phyloP scores from a whole-genome alignment of 1,284 basidiomycete species.

The Ustilago loliicola region DNA sequence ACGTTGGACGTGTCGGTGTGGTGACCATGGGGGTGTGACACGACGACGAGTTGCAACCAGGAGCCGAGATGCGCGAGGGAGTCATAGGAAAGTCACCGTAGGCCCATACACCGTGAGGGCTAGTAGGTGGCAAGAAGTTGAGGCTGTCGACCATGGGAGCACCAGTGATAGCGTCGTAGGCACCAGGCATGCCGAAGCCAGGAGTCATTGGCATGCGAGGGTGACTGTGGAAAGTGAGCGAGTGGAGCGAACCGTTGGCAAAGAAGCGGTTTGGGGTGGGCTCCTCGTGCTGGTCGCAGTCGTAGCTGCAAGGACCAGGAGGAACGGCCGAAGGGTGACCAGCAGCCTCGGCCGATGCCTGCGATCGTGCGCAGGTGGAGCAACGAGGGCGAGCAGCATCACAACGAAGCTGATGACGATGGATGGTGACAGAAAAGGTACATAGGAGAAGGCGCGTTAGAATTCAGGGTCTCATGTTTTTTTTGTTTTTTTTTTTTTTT shows the following conservation, averaged over 20 bases:
- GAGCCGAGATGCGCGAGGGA: conserved; percentile 40
- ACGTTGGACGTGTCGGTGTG: conserved; percentile 40
- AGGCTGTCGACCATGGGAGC: conserved; percentile 46
- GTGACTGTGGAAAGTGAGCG: conserved; percentile 57
- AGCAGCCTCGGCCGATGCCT: conserved; percentile 56
- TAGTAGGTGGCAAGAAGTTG: conserved; percentile 47
- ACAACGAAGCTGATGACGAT: conserved; percentile 51
- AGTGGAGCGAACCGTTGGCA: conserved; percentile 53
- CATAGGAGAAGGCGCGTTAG: conserved; percentile 17
- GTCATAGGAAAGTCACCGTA: conserved; percentile 53
- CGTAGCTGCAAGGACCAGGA: conserved; percentile 48
- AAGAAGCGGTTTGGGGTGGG: conserved; percentile 49
- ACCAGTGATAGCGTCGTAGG: conserved; percentile 34
- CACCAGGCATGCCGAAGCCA: conserved; percentile 36
- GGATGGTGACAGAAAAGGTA: conserved; percentile 22
- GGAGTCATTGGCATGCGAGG: conserved; percentile 48
- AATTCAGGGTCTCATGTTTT: conserved; percentile 17
- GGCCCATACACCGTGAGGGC: conserved; percentile 53
- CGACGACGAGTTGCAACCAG: conserved; percentile 34
- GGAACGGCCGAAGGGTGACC: conserved; percentile 55
- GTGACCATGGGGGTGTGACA: conserved; percentile 48
- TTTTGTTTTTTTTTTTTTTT: no score
- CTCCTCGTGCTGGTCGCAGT: conserved; percentile 50
- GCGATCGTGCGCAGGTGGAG: conserved; percentile 54
- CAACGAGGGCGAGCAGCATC: conserved; percentile 56